Base-by-base conservation (phyloP, 2,329 filamentous ascomycete genomes). In the Colletotrichum sansevieriae region DNA sequence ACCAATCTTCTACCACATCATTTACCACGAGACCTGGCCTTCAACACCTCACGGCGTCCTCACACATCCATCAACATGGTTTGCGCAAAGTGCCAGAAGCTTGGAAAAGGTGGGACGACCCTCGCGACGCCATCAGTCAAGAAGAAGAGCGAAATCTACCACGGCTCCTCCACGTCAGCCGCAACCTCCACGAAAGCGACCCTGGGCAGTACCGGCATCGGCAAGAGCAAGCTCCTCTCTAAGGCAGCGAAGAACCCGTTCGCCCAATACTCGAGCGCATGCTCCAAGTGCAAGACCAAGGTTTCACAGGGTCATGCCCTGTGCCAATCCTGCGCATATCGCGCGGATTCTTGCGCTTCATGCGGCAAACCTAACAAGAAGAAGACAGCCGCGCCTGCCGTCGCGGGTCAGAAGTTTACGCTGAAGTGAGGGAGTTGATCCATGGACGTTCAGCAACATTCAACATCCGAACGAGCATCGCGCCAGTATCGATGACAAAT, bases 91-190 rank as follows among this genome's bases (percentile, higher is more conserved):
- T 91, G 89, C 73, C 84, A 89, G 73, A 90, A 89, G 77, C 83
- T 87, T 61, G 80, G 85, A 63, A 88, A 88, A 77, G 80, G 83
- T 61, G 90, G 88, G 13, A 83, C 86, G 12, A 74, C 72, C 18
- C 84, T 91, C 65, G 88, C 87, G 70, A 91, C 89, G 0, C 89
- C 89, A 0, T 86, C 83, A 33, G 88, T 91, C 70, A 91, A 91
- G 79, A 89, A 88, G 80, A 91, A 89, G 82, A 87, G 79, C 74
- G 89, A 91, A 60, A 88, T 91, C 80, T 91, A 90, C 77, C 86
- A 88, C 74, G 88, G 88, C 55, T 90, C 88, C 2, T 78, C 87
- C 1, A 81, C 85, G 12, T 79, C 80, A 51, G 80, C 82, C 22
- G 76, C 83, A 64, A 76, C 78, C 70, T 68, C 76, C 25, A 80